Percentiles rank a stretch among this genome's conserved stretches.
Evolutionary conservation across 306 rosid species (phyloP).

Genomic region (Betula pendula): DNA sequence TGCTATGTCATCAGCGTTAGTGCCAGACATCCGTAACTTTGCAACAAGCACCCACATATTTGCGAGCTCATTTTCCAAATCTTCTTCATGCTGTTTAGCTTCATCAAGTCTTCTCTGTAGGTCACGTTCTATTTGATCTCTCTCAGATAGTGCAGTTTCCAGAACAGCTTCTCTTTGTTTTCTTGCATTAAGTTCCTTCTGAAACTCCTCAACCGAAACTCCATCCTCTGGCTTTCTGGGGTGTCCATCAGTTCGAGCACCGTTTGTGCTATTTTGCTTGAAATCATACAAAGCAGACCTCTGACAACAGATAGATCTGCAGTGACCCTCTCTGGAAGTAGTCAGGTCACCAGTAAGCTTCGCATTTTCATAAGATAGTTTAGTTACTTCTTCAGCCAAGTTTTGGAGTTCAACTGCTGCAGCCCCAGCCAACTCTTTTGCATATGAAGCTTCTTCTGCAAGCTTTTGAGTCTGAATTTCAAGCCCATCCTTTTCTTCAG

Average conservation of each 20-base stretch:
- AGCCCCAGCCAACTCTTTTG: conserved; percentile 88
- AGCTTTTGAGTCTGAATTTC: conserved; percentile 72
- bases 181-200: conserved; percentile 63
- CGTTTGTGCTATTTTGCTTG: conserved; percentile 37
- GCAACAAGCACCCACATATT: conserved; percentile 62
- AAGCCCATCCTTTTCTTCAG: conserved; percentile 75
- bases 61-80: conserved; percentile 71
- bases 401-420: conserved; percentile 82
- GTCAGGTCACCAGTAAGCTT: conserved; percentile 60
- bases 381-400: conserved; percentile 87
- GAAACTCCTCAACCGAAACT: conserved; percentile 50
- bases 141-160: conserved; percentile 50
- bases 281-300: conserved; percentile 39
- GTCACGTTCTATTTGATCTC: conserved; percentile 60
- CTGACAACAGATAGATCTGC: conserved; percentile 47
- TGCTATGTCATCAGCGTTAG: conserved; percentile 42
- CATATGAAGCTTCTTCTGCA: conserved; percentile 83
- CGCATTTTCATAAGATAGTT: conserved; percentile 72
- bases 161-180: conserved; percentile 66
- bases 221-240: conserved; percentile 43
- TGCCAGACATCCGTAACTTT: conserved; percentile 49
- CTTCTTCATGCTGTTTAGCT: conserved; percentile 56
- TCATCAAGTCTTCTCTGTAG: conserved; percentile 60
- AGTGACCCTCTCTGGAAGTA: conserved; percentile 47
- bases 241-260: conserved; percentile 39